phyloP scores from a whole-genome alignment of 768 basidiomycete genomes.

The Amanita molliuscula region DNA sequence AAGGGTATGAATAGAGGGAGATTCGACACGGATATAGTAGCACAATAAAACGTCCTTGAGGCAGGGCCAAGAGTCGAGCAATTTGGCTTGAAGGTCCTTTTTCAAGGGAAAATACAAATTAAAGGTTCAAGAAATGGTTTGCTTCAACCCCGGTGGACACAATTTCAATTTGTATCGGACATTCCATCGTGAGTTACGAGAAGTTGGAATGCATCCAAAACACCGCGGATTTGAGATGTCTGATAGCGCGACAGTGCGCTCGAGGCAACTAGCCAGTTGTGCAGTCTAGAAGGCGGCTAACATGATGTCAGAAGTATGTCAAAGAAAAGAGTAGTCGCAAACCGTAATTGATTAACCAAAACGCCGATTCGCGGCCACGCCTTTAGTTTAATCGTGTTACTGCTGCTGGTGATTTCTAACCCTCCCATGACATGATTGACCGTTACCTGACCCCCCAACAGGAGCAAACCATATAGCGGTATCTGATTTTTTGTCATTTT shows the following conservation, averaged over 20 bases:
- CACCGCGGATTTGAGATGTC: neutral
- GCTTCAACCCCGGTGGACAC: too few species aligned
- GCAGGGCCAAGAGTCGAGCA: too few species aligned
- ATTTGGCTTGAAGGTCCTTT: too few species aligned
- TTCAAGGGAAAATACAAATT: too few species aligned
- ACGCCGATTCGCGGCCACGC: slow-evolving; percentile 90
- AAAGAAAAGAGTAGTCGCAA: slow-evolving; percentile 11
- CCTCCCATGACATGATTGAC: slow-evolving; percentile 80
- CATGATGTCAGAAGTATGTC: neutral
- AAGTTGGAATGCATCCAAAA: slow-evolving; percentile 2
- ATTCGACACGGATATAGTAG: too few species aligned
- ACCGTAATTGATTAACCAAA: slow-evolving; percentile 81
- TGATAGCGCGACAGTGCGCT: slow-evolving; percentile 40
- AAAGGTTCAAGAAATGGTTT: too few species aligned
- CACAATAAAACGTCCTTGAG: too few species aligned
- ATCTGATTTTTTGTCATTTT: slow-evolving; percentile 31
- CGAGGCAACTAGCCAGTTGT: slow-evolving; percentile 55
- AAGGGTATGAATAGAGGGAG: too few species aligned
- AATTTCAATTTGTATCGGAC: slow-evolving; percentile 13
- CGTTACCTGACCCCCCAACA: slow-evolving; percentile 74
- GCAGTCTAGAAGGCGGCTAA: slow-evolving; percentile 60
- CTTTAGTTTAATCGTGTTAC: slow-evolving; percentile 47
- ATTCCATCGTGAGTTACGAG: slow-evolving; percentile 22
- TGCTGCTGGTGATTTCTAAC: slow-evolving; percentile 47
- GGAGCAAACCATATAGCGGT: slow-evolving; percentile 76